Evolutionary conservation across 2,329 filamentous ascomycete genomes (phyloP).

Genomic region (Diaporthe nobilis): DNA sequence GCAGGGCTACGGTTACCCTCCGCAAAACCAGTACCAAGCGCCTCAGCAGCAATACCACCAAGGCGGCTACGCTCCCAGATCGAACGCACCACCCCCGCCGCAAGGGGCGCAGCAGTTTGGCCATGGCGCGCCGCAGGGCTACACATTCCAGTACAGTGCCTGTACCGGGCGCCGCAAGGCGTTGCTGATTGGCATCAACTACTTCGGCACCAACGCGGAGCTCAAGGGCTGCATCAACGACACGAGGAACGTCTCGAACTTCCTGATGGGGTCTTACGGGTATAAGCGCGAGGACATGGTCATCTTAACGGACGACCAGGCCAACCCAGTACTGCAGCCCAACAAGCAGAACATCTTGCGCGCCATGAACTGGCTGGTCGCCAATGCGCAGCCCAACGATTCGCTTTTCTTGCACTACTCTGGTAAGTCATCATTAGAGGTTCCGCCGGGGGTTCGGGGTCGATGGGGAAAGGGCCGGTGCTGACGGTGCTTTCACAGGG

Average conservation of each 20-base stretch:
- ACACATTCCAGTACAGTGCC: slow-evolving; percentile 82
- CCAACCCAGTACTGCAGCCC: slow-evolving; percentile 77
- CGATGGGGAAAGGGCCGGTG: neutral
- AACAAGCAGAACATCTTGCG: slow-evolving; percentile 83
- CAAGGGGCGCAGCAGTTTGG: slow-evolving; percentile 71
- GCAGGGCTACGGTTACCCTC: slow-evolving; percentile 42
- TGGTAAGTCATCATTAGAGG: slow-evolving; percentile 55
- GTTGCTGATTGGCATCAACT: slow-evolving; percentile 85
- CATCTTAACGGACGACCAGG: slow-evolving; percentile 81
- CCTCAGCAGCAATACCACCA: slow-evolving; percentile 52
- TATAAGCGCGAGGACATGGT: slow-evolving; percentile 88
- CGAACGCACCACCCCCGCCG: slow-evolving; percentile 60
- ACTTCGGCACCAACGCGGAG: slow-evolving; percentile 80
- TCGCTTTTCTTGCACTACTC: slow-evolving; percentile 85
- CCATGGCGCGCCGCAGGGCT: slow-evolving; percentile 76
- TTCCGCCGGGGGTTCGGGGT: neutral
- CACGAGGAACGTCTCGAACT: slow-evolving; percentile 81
- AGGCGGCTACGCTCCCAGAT: slow-evolving; percentile 54
- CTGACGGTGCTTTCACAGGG: slow-evolving; percentile 57
- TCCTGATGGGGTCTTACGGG: slow-evolving; percentile 76
- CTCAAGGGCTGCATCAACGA: slow-evolving; percentile 86
- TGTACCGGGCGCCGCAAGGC: slow-evolving; percentile 82
- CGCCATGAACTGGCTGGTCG: slow-evolving; percentile 83
- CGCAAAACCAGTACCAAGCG: slow-evolving; percentile 51
- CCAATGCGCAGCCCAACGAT: slow-evolving; percentile 79